Conservation (phyloP, 768 basidiomycete species). For the Lepiota subincarnata region DNA sequence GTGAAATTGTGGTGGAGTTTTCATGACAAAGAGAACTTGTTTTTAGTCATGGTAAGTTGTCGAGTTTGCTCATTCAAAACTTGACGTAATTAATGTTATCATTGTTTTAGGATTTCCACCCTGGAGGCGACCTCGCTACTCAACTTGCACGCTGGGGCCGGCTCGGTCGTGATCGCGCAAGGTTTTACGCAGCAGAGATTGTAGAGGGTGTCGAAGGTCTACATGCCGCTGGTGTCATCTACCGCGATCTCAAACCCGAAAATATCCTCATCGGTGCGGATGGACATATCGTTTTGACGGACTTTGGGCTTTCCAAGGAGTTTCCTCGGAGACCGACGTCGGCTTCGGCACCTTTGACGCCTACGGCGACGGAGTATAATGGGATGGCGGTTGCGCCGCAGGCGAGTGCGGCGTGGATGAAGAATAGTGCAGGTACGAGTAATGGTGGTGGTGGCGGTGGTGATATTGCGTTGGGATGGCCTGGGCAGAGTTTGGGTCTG, state of each 20-base stretch:
- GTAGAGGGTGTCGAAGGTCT: constrained; percentile 95
- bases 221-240: constrained; percentile 92
- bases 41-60: constrained; percentile 85
- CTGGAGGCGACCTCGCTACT: constrained; percentile 94
- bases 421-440: constrained; percentile 26
- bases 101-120: constrained; percentile 85
- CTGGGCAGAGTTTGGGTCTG: constrained; percentile 42
- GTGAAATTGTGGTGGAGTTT: constrained; percentile 97
- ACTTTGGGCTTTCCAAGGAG: constrained; percentile 94
- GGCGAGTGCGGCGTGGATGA: constrained; percentile 68
- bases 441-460: not conserved
- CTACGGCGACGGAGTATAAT: constrained; percentile 52
- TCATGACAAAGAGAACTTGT: constrained; percentile 96
- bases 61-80: not conserved
- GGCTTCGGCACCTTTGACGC: constrained; percentile 49
- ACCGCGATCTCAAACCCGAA: constrained; percentile 96
- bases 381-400: no score
- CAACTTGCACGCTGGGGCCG: constrained; percentile 96
- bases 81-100: not conserved
- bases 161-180: constrained; percentile 86
- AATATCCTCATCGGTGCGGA: constrained; percentile 92
- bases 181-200: constrained; percentile 97
- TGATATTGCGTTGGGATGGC: constrained; percentile 55
- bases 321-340: constrained; percentile 54
- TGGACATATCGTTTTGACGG: constrained; percentile 95